Percentiles rank a stretch among this genome's conserved stretches.
Evolutionary conservation across 2,329 filamentous ascomycete species (phyloP).

Genomic region (Podosphaera xanthii): DNA sequence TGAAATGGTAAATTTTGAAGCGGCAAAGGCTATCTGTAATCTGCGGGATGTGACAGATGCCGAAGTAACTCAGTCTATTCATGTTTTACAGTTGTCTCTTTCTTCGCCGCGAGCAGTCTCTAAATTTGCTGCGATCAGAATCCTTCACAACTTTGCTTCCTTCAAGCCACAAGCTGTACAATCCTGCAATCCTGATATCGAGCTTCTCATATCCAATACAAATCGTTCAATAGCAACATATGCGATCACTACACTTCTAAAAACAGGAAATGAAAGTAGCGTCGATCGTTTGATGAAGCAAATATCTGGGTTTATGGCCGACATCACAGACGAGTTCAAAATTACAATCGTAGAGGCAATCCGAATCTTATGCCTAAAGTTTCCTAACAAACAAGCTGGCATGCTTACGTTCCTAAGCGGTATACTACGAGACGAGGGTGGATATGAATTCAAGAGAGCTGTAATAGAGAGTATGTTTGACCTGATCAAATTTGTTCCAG

Average conservation of each 20-base stretch:
- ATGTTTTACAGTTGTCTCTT: slow-evolving; percentile 88
- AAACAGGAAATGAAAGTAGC: slow-evolving; percentile 93
- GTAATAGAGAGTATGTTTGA: slow-evolving; percentile 99
- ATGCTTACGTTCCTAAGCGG: slow-evolving; percentile 95
- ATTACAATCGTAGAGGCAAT: slow-evolving; percentile 99
- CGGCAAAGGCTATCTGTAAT: slow-evolving; percentile 91
- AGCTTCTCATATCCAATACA: slow-evolving; percentile 85
- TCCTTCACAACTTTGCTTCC: slow-evolving; percentile 85
- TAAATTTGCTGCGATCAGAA: slow-evolving; percentile 91
- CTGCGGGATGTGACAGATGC: slow-evolving; percentile 81
- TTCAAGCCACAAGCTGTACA: slow-evolving; percentile 90
- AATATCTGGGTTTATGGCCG: slow-evolving; percentile 93
- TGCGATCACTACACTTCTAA: slow-evolving; percentile 90
- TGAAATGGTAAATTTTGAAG: slow-evolving; percentile 98
- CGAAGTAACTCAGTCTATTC: slow-evolving; percentile 78
- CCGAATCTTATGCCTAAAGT: slow-evolving; percentile 87
- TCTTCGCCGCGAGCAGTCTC: slow-evolving; percentile 87
- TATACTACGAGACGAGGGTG: slow-evolving; percentile 89
- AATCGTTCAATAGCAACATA: slow-evolving; percentile 97
- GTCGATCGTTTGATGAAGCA: slow-evolving; percentile 97
- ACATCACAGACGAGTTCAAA: slow-evolving; percentile 98
- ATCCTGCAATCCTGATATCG: slow-evolving; percentile 90
- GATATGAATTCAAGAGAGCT: slow-evolving; percentile 92
- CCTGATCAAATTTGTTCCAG: slow-evolving; percentile 94
- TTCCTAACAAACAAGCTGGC: slow-evolving; percentile 90